Base-by-base conservation (phyloP, 768 basidiomycete species). In the Termitomyces sp. region DNA sequence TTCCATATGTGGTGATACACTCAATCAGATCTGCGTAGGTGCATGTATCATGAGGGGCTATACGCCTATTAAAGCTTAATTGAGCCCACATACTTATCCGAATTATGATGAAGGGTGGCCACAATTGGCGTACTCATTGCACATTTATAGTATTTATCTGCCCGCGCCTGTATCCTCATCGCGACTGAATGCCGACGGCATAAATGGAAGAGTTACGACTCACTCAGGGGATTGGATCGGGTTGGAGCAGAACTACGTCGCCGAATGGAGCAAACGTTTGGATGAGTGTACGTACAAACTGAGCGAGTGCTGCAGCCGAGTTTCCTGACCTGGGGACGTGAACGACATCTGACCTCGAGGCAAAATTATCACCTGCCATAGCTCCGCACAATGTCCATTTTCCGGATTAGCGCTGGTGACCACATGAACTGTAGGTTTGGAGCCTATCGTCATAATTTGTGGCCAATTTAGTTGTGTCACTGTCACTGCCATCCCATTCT, bases 371-470 rank as follows among this genome's bases (percentile, higher is more conserved):
- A 46, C n/a, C 45, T 46, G 45, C 17, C 12, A 10, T 64, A 61
- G 82, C 82, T 43, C 44, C 44, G 28, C 26, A 45, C 2, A 5
- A 3, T 35, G 15, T 15, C 15, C 5, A 14, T 35, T 35, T 2
- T 35, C 14, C 14, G 10, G 30, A 10, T 32, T 10, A 32, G 30
- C 8, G 30, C 30, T 32, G 30, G 30, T 32, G 30, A 7, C 30
- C 30, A 34, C 34, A 12, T 34, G 12, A 8, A 3, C 34, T 14
- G 34, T 34, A 34, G 12, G 34, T 34, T 34, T 34, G 34, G 3
- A 34, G 12, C 2, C n/a, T n/a, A n/a, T n/a, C n/a, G n/a, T 32
- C 30, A 14, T 34, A 34, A 14, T 32, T 34, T 30, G 45, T n/a
- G 26, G 35, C 41, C 21, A 24, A 19, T 48, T 48, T 17, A 21